A percentile compares a stretch with the other conserved stretches of the same genome.
Evolutionary conservation across 1,284 basidiomycete species (phyloP).

Genomic region (Athelia sp.): DNA sequence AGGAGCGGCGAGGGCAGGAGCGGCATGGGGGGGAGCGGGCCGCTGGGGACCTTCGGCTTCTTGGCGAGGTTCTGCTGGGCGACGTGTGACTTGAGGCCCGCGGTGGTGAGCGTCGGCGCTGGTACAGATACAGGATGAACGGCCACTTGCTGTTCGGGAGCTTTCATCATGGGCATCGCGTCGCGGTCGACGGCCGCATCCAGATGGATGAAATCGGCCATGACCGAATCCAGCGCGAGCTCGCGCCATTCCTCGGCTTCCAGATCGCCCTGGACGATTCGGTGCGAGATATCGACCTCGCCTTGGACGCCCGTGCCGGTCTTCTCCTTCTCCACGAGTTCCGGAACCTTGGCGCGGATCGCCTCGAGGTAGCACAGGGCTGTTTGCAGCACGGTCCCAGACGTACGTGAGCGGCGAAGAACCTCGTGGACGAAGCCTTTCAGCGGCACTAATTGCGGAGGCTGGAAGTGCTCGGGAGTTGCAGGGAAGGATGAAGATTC

Average conservation of each 20-base stretch:
- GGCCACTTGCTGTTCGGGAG: conserved; percentile 5
- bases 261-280: conserved; percentile 29
- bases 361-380: conserved; percentile 78
- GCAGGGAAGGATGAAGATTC: conserved; percentile 16
- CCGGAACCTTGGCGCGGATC: conserved; percentile 59
- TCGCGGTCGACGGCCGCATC: background rate
- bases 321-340: conserved; percentile 49
- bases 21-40: conserved; percentile 36
- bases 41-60: conserved; percentile 15
- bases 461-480: conserved; percentile 12
- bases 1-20: conserved; percentile 73
- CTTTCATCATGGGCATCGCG: background rate
- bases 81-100: conserved; percentile 4
- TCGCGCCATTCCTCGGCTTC: conserved; percentile 1
- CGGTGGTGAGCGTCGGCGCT: conserved; percentile 2
- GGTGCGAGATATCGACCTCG: conserved; percentile 36
- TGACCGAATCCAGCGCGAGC: background rate
- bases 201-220: background rate
- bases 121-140: background rate
- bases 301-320: conserved; percentile 30
- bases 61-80: conserved; percentile 2
- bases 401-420: conserved; percentile 68
- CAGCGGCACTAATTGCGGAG: conserved; percentile 43
- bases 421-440: conserved; percentile 75
- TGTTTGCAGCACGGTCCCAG: conserved; percentile 69